phyloP scores from a whole-genome alignment of 768 basidiomycete species.

The Termitomyces heimii region DNA sequence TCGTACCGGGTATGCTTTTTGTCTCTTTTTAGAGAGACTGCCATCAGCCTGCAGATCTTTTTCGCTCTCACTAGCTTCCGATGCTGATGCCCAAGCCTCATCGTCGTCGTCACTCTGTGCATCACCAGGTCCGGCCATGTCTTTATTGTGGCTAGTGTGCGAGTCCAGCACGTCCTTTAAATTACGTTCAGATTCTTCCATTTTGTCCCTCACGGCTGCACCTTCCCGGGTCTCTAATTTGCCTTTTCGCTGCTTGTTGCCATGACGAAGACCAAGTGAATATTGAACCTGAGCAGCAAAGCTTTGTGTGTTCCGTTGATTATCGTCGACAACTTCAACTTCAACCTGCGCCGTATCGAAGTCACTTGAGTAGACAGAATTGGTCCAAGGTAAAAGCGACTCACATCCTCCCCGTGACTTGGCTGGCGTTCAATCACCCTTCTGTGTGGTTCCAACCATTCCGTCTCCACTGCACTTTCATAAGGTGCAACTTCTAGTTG shows the following conservation, averaged over 20 bases:
- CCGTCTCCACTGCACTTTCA: constrained; percentile 33
- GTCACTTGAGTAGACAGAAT: not conserved
- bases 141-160: constrained; percentile 9
- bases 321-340: constrained; percentile 53
- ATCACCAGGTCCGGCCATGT: constrained; percentile 4
- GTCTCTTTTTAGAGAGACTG: constrained; percentile 4
- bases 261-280: constrained; percentile 7
- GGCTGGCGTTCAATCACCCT: constrained; percentile 55
- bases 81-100: constrained; percentile 66
- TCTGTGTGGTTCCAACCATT: constrained; percentile 72
- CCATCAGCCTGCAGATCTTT: not conserved
- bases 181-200: constrained; percentile 8
- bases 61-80: constrained; percentile 36
- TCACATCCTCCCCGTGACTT: constrained; percentile 64
- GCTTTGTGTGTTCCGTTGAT: constrained; percentile 10
- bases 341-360: constrained; percentile 41
- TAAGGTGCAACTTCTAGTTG: constrained; percentile 36
- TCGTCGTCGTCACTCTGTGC: constrained; percentile 41
- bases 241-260: constrained; percentile 3
- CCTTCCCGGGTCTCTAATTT: constrained; percentile 6
- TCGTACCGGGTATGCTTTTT: constrained; percentile 4
- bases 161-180: constrained; percentile 10
- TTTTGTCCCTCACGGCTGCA: constrained; percentile 1
- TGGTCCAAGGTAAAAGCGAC: constrained; percentile 12
- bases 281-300: constrained; percentile 7